These are phyloP conservation scores for Alternaria ethzedia DNA, from an alignment of 2,329 filamentous ascomycete genomes.

Conservation along the genomic window DNA sequence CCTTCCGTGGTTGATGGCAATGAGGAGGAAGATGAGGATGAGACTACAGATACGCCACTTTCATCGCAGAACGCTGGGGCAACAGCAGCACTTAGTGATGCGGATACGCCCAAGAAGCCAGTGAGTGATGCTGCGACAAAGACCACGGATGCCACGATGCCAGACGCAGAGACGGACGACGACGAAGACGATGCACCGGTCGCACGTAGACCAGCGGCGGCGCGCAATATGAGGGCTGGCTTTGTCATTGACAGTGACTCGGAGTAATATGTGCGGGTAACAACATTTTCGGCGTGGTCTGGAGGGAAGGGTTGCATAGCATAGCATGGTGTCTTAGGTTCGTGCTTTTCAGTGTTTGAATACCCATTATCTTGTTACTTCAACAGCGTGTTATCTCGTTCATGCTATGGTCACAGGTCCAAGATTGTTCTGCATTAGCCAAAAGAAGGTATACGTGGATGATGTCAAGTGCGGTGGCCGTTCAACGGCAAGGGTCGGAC, in stretches of 20 bases:
- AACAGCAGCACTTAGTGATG: conserved; percentile 15
- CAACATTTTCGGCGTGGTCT: background rate
- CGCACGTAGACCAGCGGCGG: conserved; percentile 40
- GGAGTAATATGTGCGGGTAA: conserved; percentile 28
- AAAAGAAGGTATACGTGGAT: too few relatives aligned
- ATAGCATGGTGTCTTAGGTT: background rate
- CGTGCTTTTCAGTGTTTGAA: background rate
- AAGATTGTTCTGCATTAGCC: too few relatives aligned
- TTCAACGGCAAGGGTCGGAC: too few relatives aligned
- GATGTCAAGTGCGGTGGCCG: too few relatives aligned
- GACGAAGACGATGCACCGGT: conserved; percentile 49
- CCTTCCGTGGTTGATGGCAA: conserved; percentile 32
- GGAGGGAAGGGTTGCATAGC: background rate
- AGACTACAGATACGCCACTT: conserved; percentile 50
- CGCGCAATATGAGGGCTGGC: conserved; percentile 49
- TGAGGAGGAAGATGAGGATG: conserved; percentile 33
- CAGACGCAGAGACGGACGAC: conserved; percentile 43
- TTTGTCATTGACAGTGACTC: conserved; percentile 56
- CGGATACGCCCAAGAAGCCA: conserved; percentile 18
- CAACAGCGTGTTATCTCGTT: too few relatives aligned
- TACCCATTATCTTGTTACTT: background rate
- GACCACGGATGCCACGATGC: conserved; percentile 31
- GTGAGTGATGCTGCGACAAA: conserved; percentile 2
- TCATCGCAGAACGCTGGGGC: conserved; percentile 44
- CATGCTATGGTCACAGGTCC: too few relatives aligned